Base-by-base conservation (phyloP, 108 stramenopile genomes). In the Conticribra weissflogii region DNA sequence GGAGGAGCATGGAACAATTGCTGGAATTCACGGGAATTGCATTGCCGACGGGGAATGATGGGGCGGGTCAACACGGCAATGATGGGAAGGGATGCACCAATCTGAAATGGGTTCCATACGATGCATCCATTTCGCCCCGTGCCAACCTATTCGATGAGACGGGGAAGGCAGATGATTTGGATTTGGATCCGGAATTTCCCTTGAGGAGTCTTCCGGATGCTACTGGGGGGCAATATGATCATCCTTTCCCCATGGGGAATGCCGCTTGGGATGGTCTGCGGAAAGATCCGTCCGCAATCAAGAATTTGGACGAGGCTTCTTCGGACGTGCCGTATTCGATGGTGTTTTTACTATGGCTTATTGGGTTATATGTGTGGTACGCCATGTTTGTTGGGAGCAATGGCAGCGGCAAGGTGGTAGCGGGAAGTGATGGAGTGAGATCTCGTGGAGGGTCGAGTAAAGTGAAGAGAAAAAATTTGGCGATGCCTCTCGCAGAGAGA, bases 121-220 rank as follows among this genome's bases (percentile, higher is more conserved):
- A 91, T 76, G 63, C 71, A 15, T 76, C 78, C 15, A 88, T 89
- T 68, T 94, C 89, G 5, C 88, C 92, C 4, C 59, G 82, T 36
- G 89, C 78, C 16, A 91, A 94, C 78, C 72, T 91, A 45, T 88
- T 81, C 57, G 75, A 84, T 64, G 73, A 85, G 27, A 68, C 47
- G n/a, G 78, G 78, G 8, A 85, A 86, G 22, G 83, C 83, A 8
- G 79, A 86, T 70, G 83, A 94, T 69, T 59, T 94, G 51, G 89
- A 94, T 51, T 79, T 86, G 7, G 88, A 94, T 70, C 92, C 92
- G 15, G 86, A 88, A 34, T 94, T 83, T 70, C 83, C 88, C 1
- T 34, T 91, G 57, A 66, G 92, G 48, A 89, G 85, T 15, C 68
- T 88, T 17, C 63, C 83, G 9, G 57, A 70, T 46, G 83, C 74